Evolutionary conservation across 768 basidiomycete species (phyloP).

Genomic region (Serpula lacrymans): DNA sequence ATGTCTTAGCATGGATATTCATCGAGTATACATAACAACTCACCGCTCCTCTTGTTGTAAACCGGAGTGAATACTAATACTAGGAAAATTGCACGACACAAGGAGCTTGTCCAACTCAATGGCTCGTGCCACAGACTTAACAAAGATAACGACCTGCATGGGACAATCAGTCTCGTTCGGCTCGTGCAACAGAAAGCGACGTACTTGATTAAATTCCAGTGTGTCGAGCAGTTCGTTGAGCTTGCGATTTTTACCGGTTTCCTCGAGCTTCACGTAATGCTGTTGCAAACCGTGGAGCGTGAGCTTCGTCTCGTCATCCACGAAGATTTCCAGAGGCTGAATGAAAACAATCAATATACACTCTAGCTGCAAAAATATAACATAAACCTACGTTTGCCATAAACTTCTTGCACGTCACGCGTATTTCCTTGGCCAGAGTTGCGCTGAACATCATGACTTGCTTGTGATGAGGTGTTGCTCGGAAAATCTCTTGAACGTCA

Average conservation of each 20-base stretch:
- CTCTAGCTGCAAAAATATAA: not conserved
- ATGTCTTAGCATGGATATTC: not conserved
- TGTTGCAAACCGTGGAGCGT: slow-evolving; percentile 98
- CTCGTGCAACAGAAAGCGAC: slow-evolving; percentile 8
- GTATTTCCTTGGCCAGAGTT: slow-evolving; percentile 94
- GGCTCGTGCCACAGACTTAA: slow-evolving; percentile 96
- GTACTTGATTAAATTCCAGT: slow-evolving; percentile 96
- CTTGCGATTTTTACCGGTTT: slow-evolving; percentile 94
- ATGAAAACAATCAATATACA: slow-evolving; percentile 3
- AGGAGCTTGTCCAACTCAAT: slow-evolving; percentile 95
- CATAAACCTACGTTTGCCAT: slow-evolving; percentile 86
- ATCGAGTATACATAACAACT: slow-evolving; percentile 22
- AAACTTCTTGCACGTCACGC: slow-evolving; percentile 98
- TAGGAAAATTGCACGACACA: slow-evolving; percentile 97
- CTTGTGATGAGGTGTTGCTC: slow-evolving; percentile 98
- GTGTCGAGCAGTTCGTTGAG: slow-evolving; percentile 93
- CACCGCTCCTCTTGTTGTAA: slow-evolving; percentile 95
- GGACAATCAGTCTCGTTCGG: not conserved
- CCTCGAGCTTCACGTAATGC: slow-evolving; percentile 96
- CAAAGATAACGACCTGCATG: slow-evolving; percentile 95
- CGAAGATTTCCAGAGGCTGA: slow-evolving; percentile 98
- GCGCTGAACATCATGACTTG: slow-evolving; percentile 99
- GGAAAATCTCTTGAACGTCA: slow-evolving; percentile 99
- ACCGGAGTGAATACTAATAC: slow-evolving; percentile 95
- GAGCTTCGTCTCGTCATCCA: slow-evolving; percentile 98